Percentiles rank a stretch among this genome's conserved stretches.
Evolutionary conservation across 1,139 yeast genomes (phyloP).

Genomic region (Candida labiduridarum): DNA sequence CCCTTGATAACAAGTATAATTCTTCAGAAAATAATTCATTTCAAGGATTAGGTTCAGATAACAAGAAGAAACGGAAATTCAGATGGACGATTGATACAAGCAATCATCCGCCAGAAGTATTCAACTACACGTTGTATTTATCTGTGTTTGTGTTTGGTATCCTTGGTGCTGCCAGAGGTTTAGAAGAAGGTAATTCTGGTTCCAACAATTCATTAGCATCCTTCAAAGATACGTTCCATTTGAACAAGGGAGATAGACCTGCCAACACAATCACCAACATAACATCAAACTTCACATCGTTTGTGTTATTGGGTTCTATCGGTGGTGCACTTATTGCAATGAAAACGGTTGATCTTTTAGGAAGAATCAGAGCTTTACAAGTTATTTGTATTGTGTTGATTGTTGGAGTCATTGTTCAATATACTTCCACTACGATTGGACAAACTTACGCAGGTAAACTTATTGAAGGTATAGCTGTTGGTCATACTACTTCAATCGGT

Average conservation of each 20-base stretch:
- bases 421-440: constrained; percentile 45
- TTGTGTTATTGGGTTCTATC: constrained; percentile 65
- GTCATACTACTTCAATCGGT: constrained; percentile 59
- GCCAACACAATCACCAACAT: constrained; percentile 43
- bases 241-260: constrained; percentile 41
- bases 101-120: constrained; percentile 52
- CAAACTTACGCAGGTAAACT: constrained; percentile 58
- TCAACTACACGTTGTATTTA: constrained; percentile 47
- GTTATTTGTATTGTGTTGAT: constrained; percentile 47
- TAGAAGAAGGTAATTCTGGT: constrained; percentile 52
- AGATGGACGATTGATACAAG: constrained; percentile 21
- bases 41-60: not conserved
- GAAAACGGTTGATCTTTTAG: constrained; percentile 51
- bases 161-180: constrained; percentile 62
- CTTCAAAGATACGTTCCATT: constrained; percentile 48
- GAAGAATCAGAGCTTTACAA: constrained; percentile 57
- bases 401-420: constrained; percentile 50
- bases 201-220: constrained; percentile 22
- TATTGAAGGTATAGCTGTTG: constrained; percentile 57
- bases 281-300: constrained; percentile 58
- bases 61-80: constrained; percentile 10
- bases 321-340: constrained; percentile 56
- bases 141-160: constrained; percentile 58
- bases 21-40: not conserved
- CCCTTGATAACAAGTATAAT: constrained; percentile 9